phyloP scores from a whole-genome alignment of 78 protist genomes.

The Protostelium mycophagum region DNA sequence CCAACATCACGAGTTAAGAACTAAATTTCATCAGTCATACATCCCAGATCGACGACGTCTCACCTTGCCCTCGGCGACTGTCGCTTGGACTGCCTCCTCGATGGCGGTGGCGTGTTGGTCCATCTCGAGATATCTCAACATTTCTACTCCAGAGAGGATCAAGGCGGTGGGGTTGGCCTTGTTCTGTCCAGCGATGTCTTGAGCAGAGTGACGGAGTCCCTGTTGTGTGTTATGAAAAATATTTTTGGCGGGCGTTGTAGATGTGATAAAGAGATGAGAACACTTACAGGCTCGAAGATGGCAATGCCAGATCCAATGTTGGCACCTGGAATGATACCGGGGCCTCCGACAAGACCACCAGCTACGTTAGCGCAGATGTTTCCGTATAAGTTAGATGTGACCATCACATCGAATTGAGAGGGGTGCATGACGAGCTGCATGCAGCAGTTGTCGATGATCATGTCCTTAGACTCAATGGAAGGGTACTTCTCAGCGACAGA shows the following conservation, averaged over 20 bases:
- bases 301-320: constrained; percentile 71
- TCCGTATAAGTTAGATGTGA: constrained; percentile 85
- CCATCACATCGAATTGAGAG: constrained; percentile 82
- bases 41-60: background rate
- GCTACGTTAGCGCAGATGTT: constrained; percentile 81
- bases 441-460: constrained; percentile 80
- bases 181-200: constrained; percentile 74
- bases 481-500: constrained; percentile 74
- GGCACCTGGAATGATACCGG: constrained; percentile 80
- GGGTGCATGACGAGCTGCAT: constrained; percentile 83
- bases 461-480: constrained; percentile 45
- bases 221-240: background rate
- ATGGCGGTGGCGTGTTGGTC: constrained; percentile 35
- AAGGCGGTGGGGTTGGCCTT: constrained; percentile 82
- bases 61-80: constrained; percentile 29
- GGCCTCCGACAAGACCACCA: constrained; percentile 87
- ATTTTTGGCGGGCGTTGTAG: background rate
- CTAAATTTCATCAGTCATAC: background rate
- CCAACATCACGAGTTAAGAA: constrained; percentile 53
- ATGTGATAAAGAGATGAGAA: no score
- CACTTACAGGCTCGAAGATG: constrained; percentile 71
- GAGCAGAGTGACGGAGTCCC: constrained; percentile 72
- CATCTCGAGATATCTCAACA: constrained; percentile 69
- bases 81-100: constrained; percentile 43
- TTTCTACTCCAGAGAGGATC: constrained; percentile 59